These are phyloP conservation scores for Mimosa bimucronata DNA, from an alignment of 306 rosid genomes.

Conservation along the genomic window DNA sequence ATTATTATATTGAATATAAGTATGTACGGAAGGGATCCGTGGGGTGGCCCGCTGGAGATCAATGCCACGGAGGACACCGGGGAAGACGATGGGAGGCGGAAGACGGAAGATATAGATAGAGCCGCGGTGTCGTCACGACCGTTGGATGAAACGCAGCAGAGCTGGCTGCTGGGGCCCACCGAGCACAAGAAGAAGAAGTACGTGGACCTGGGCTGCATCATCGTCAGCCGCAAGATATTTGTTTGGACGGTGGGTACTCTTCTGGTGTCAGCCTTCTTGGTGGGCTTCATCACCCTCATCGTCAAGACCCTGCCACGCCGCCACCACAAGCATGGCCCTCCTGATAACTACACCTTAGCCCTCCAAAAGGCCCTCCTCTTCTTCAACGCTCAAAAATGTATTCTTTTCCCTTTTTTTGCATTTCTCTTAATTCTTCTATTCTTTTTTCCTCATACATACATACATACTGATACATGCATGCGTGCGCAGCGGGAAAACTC, in stretches of 20 bases:
- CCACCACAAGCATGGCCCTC: constrained; percentile 62
- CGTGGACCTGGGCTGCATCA: constrained; percentile 94
- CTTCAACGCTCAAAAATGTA: constrained; percentile 93
- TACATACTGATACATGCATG: too few relatives aligned
- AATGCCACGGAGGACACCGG: constrained; percentile 87
- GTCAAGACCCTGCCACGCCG: constrained; percentile 90
- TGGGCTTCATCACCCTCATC: constrained; percentile 77
- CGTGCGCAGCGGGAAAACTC: constrained; percentile 77
- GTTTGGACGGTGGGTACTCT: constrained; percentile 81
- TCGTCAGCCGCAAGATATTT: constrained; percentile 93
- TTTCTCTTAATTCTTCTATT: too few relatives aligned
- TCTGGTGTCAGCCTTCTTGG: constrained; percentile 61
- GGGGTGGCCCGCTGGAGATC: constrained; percentile 99
- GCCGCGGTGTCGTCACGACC: constrained; percentile 96
- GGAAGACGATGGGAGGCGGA: constrained; percentile 96
- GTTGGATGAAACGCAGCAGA: constrained; percentile 93
- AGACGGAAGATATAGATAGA: constrained; percentile 76
- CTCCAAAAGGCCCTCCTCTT: constrained; percentile 96
- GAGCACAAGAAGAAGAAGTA: constrained; percentile 99
- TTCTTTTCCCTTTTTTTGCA: neutral
- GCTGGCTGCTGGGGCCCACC: constrained; percentile 91
- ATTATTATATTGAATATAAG: constrained; percentile 39
- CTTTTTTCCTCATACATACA: too few relatives aligned
- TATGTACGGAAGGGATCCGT: constrained; percentile 96
- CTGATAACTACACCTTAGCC: constrained; percentile 92